These are phyloP conservation scores for Artemisia annua DNA, from an alignment of 129 eudicot genomes.

Conservation along the genomic window DNA sequence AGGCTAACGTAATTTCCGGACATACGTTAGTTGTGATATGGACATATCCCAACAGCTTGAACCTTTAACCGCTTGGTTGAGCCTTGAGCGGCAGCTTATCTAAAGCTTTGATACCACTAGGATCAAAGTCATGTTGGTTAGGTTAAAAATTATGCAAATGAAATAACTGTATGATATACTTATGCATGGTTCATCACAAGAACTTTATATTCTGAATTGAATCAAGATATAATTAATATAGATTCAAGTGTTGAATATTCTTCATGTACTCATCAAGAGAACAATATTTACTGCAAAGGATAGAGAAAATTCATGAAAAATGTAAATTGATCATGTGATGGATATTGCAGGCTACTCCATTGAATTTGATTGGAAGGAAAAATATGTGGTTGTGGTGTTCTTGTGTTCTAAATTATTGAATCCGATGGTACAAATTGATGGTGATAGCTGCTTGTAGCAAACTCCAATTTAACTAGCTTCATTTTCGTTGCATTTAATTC, in stretches of 20 bases:
- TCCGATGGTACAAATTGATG: constrained; percentile 36
- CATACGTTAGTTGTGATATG: too few relatives aligned
- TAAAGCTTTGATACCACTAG: too few relatives aligned
- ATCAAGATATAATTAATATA: constrained; percentile 6
- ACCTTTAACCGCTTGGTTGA: too few relatives aligned
- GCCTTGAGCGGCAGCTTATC: too few relatives aligned
- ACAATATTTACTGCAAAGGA: constrained; percentile 4
- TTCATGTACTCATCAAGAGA: too few relatives aligned
- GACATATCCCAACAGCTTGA: too few relatives aligned
- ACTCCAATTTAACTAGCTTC: constrained; percentile 15
- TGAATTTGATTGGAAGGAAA: constrained; percentile 28
- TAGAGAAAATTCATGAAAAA: constrained; percentile 9
- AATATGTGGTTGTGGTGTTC: constrained; percentile 35
- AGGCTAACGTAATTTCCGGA: too few relatives aligned
- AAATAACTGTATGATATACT: too few relatives aligned
- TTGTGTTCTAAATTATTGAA: constrained; percentile 32
- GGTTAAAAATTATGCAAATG: too few relatives aligned
- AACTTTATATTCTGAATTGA: background rate
- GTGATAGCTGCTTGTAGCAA: constrained; percentile 36
- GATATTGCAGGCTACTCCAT: constrained; percentile 15
- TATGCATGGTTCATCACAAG: too few relatives aligned
- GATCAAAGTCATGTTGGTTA: too few relatives aligned
- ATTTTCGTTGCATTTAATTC: background rate
- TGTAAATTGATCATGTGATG: constrained; percentile 19
- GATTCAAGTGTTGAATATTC: background rate